Base-by-base conservation (phyloP, 345 rosid species). In the Crucihimalaya himalaica region DNA sequence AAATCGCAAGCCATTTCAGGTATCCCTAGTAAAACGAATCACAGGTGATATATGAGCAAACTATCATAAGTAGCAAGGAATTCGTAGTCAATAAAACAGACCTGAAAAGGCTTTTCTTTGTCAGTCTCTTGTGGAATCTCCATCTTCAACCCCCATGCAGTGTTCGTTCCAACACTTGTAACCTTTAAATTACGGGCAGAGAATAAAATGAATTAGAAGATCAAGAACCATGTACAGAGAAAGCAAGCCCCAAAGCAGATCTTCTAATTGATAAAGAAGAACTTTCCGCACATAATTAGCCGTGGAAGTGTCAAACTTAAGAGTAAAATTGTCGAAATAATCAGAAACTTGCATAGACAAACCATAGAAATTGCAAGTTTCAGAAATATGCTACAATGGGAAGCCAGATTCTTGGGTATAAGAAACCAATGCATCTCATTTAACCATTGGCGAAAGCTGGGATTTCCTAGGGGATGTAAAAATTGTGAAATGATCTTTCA, bases 41-140 rank as follows among this genome's bases (percentile, higher is more conserved):
- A 53, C 58, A 77, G 43, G 25, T 59, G 37, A 68, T n/a, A 27
- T 19, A 70, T 58, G 53, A 4, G 8, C 68, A 59, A 47, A 60
- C 68, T 35, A 12, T 70, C 6, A 16, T 32, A 5, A 50, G 53
- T 52, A 71, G 23, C 72, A 18, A 65, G 42, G 62, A 47, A 40
- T 18, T 14, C 59, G 51, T 16, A 45, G 52, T 37, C 40, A 68
- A 27, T 42, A 46, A 57, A 78, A 15, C 7, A 79, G 53, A 93
- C 98, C 94, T 89, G 96, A 84, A 91, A 81, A 8, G 96, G 98
- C 51, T 95, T 91, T 84, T 93, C 96, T 86, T 91, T 91, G 15
- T 93, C 94, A 15, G 82, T 84, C 69, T 88, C 97, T 63, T 83
- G 89, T 32, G 83, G 81, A 52, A 81, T 84, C 72, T 87, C 97